These are phyloP conservation scores for Aspergillus alliaceus DNA, from an alignment of 2,329 filamentous ascomycete genomes.

Conservation along the genomic window DNA sequence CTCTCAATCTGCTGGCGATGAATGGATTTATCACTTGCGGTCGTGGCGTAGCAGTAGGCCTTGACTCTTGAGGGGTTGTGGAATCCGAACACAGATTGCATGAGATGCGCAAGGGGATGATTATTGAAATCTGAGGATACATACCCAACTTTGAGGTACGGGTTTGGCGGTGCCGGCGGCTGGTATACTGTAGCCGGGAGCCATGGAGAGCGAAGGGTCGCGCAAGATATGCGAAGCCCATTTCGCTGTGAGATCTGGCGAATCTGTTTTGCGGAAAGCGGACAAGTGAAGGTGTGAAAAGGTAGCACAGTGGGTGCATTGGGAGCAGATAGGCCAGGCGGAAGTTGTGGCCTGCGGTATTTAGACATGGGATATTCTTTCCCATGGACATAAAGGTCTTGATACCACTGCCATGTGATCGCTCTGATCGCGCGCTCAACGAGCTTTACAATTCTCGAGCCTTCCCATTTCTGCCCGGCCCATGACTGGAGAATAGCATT, in stretches of 20 bases:
- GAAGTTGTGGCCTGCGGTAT: constrained; percentile 74
- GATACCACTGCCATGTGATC: constrained; percentile 83
- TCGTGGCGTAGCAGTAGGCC: constrained; percentile 95
- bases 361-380: constrained; percentile 55
- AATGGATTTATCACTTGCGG: constrained; percentile 80
- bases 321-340: constrained; percentile 71
- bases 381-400: constrained; percentile 69
- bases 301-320: constrained; percentile 91
- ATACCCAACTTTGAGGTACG: constrained; percentile 88
- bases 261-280: constrained; percentile 86
- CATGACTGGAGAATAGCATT: constrained; percentile 53
- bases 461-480: constrained; percentile 81
- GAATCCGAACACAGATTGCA: constrained; percentile 97
- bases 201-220: constrained; percentile 84
- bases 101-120: constrained; percentile 90
- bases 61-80: constrained; percentile 73
- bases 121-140: constrained; percentile 99
- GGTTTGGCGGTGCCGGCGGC: constrained; percentile 79
- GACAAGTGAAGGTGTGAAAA: constrained; percentile 97
- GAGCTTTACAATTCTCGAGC: constrained; percentile 77
- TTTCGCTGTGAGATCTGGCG: constrained; percentile 94
- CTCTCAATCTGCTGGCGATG: constrained; percentile 91
- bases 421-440: constrained; percentile 80
- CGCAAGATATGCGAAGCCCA: constrained; percentile 86
- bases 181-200: constrained; percentile 75